phyloP scores from a whole-genome alignment of 176 grass and related monocot genomes.

The Areca catechu region DNA sequence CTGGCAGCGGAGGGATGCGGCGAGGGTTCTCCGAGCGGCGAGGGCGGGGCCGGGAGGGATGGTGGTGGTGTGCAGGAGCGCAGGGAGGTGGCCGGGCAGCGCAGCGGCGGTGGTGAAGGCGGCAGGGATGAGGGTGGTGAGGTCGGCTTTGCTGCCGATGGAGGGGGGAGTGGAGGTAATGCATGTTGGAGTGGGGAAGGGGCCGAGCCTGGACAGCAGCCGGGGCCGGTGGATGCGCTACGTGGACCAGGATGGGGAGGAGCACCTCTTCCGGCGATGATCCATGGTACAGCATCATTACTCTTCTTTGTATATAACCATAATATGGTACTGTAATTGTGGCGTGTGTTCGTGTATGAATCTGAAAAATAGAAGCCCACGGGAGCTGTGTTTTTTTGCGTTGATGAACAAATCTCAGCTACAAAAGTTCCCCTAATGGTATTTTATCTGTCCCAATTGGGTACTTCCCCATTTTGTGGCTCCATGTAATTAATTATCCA shows the following conservation, averaged over 20 bases:
- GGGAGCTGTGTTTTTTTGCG: too few relatives aligned
- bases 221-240: conserved; percentile 52
- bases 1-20: conserved; percentile 32
- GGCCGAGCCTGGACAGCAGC: conserved; percentile 31
- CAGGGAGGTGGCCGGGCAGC: neutral
- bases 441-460: too few relatives aligned
- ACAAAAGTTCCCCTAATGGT: too few relatives aligned
- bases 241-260: conserved; percentile 53
- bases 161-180: conserved; percentile 63
- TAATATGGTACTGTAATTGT: too few relatives aligned
- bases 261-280: conserved; percentile 58
- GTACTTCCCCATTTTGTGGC: too few relatives aligned
- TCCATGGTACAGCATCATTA: neutral
- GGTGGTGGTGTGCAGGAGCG: conserved; percentile 46
- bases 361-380: too few relatives aligned
- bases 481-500: too few relatives aligned
- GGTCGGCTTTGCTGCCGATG: conserved; percentile 49
- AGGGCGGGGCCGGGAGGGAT: conserved; percentile 47
- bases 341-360: too few relatives aligned
- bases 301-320: too few relatives aligned
- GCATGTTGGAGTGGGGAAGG: conserved; percentile 72
- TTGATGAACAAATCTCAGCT: too few relatives aligned
- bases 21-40: conserved; percentile 29
- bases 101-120: conserved; percentile 12
- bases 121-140: conserved; percentile 44